These are phyloP conservation scores for Aspergillus flavus DNA, from an alignment of 2,329 filamentous ascomycete species.

Conservation along the genomic window DNA sequence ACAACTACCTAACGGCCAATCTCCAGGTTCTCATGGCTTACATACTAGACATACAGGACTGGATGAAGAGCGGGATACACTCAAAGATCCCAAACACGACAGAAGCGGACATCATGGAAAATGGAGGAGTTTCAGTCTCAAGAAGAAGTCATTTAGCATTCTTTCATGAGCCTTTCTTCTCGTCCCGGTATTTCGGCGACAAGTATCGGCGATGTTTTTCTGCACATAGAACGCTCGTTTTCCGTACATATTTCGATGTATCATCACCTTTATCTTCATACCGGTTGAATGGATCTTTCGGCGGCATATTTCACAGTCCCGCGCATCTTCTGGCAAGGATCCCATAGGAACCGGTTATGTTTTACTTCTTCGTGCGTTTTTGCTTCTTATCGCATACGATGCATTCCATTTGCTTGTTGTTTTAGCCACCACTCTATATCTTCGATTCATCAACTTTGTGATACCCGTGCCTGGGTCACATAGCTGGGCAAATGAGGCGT, in stretches of 20 bases:
- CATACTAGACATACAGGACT: slow-evolving; percentile 17
- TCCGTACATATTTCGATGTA: slow-evolving; percentile 33
- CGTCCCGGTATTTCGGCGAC: slow-evolving; percentile 3
- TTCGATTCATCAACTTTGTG: slow-evolving; percentile 24
- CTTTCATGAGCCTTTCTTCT: slow-evolving; percentile 18
- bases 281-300: slow-evolving; percentile 15
- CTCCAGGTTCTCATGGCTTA: slow-evolving; percentile 2
- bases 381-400: slow-evolving; percentile 11
- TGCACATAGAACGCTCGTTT: slow-evolving; percentile 32
- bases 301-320: slow-evolving; percentile 13
- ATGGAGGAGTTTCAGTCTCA: slow-evolving; percentile 47
- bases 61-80: slow-evolving; percentile 23
- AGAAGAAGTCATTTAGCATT: slow-evolving; percentile 49
- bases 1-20: slow-evolving; percentile 10
- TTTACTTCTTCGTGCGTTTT: slow-evolving; percentile 12
- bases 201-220: slow-evolving; percentile 16
- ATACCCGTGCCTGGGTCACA: slow-evolving; percentile 30
- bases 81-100: slow-evolving; percentile 24
- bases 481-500: slow-evolving; percentile 27
- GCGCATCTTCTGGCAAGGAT: slow-evolving; percentile 12
- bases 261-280: slow-evolving; percentile 28
- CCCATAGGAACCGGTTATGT: slow-evolving; percentile 5
- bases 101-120: slow-evolving; percentile 25
- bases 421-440: slow-evolving; percentile 4
- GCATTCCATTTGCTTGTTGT: slow-evolving; percentile 9